Percentiles rank a stretch among this genome's conserved stretches.
Evolutionary conservation across 495 filamentous ascomycete genomes (phyloP).

Genomic region (Xylaria acuta): DNA sequence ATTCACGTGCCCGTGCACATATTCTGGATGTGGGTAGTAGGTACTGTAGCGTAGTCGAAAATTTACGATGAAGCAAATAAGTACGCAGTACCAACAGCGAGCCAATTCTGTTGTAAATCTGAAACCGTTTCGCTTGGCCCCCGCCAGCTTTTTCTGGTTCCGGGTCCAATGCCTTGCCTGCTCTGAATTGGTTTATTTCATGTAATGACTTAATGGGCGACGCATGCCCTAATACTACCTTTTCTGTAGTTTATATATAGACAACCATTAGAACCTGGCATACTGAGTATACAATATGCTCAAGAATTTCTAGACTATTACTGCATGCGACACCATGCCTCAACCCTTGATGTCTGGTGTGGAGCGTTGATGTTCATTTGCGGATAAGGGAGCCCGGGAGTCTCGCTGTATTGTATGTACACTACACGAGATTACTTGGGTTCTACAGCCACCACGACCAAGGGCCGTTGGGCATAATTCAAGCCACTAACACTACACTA

Average conservation of each 20-base stretch:
- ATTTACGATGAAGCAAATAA: background rate
- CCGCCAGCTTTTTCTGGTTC: conserved; percentile 9
- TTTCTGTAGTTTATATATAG: background rate
- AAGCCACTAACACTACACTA: conserved; percentile 4
- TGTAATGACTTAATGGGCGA: conserved; percentile 1
- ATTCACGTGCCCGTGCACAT: background rate
- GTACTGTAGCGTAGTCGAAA: background rate
- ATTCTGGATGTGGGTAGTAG: background rate
- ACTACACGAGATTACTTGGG: background rate
- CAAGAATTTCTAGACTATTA: background rate
- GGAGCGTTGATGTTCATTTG: background rate
- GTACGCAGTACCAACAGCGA: background rate
- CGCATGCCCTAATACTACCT: background rate
- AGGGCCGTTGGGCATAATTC: conserved; percentile 5
- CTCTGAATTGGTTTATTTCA: background rate
- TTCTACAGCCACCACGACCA: conserved; percentile 1
- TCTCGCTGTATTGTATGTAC: background rate
- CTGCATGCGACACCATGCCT: background rate
- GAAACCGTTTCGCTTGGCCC: conserved; percentile 18
- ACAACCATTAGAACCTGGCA: background rate
- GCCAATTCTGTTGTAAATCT: conserved; percentile 9
- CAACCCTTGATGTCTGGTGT: background rate
- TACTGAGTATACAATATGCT: background rate
- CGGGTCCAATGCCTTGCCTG: background rate
- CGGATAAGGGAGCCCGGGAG: background rate